Evolutionary conservation across 306 rosid genomes (phyloP).

Genomic region (Quercus agrifolia): DNA sequence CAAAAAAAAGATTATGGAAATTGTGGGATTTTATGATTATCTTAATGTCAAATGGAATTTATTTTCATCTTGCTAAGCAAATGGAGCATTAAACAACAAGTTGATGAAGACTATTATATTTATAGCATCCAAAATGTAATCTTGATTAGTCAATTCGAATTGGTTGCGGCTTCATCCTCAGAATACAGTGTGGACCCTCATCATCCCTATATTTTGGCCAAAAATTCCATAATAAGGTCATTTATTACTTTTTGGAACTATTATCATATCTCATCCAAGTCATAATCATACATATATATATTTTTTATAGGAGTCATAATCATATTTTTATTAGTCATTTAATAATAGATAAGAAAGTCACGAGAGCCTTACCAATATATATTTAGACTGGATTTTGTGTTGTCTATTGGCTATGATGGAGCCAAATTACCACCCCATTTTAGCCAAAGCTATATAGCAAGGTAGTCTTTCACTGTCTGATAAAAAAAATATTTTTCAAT

Average conservation of each 20-base stretch:
- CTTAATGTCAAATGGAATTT: too few relatives aligned
- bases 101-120: too few relatives aligned
- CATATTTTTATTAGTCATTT: background rate
- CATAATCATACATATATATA: background rate
- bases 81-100: too few relatives aligned
- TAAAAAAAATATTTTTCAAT: too few relatives aligned
- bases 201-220: background rate
- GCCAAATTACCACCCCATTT: background rate
- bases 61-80: too few relatives aligned
- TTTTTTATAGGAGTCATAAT: slow-evolving; percentile 8
- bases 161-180: slow-evolving; percentile 1
- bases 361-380: slow-evolving; percentile 1
- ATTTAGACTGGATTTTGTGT: background rate
- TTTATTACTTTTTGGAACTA: background rate
- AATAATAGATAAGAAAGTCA: slow-evolving; percentile 13
- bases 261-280: slow-evolving; percentile 1
- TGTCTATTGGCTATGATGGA: slow-evolving; percentile 14
- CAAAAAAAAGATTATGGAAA: too few relatives aligned
- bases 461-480: too few relatives aligned
- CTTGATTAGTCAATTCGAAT: background rate
- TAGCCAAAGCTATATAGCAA: background rate
- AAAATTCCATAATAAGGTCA: background rate
- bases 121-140: background rate
- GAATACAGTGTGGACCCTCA: slow-evolving; percentile 12
- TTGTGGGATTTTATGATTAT: too few relatives aligned